Percentiles rank a stretch among this genome's conserved stretches.
Evolutionary conservation across 345 rosid genomes (phyloP).

Genomic region (Kernera saxatilis): DNA sequence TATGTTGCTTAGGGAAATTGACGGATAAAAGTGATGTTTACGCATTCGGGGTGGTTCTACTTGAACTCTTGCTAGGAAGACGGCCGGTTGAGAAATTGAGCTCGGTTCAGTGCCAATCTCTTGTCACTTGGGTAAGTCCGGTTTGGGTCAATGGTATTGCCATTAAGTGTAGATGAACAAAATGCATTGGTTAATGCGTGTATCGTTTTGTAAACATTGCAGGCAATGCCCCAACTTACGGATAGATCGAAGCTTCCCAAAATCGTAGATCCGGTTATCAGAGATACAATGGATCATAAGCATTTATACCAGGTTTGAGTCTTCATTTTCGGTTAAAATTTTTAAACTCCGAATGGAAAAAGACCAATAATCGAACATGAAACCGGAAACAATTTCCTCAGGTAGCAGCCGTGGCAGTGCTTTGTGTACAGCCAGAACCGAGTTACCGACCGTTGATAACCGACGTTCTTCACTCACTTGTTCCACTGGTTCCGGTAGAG

Average conservation of each 20-base stretch:
- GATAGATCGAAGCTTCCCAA: slow-evolving; percentile 80
- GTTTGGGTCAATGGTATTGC: background rate
- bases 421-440: slow-evolving; percentile 92
- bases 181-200: slow-evolving; percentile 7
- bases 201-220: slow-evolving; percentile 9
- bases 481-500: slow-evolving; percentile 75
- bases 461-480: slow-evolving; percentile 81
- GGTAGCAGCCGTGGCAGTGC: slow-evolving; percentile 95
- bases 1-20: slow-evolving; percentile 49
- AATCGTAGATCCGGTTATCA: slow-evolving; percentile 76
- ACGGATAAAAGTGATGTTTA: slow-evolving; percentile 96
- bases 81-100: slow-evolving; percentile 84
- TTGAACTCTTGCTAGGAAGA: slow-evolving; percentile 82
- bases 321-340: background rate
- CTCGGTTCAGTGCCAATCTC: slow-evolving; percentile 80
- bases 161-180: background rate
- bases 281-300: slow-evolving; percentile 67
- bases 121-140: slow-evolving; percentile 82
- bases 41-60: slow-evolving; percentile 88
- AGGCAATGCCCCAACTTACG: slow-evolving; percentile 99
- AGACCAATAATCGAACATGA: background rate
- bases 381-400: slow-evolving; percentile 20
- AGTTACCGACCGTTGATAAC: slow-evolving; percentile 82
- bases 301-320: slow-evolving; percentile 82
- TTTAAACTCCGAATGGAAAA: background rate